Base-by-base conservation (phyloP, 257 asterid species). In the Forsythia suspensa region DNA sequence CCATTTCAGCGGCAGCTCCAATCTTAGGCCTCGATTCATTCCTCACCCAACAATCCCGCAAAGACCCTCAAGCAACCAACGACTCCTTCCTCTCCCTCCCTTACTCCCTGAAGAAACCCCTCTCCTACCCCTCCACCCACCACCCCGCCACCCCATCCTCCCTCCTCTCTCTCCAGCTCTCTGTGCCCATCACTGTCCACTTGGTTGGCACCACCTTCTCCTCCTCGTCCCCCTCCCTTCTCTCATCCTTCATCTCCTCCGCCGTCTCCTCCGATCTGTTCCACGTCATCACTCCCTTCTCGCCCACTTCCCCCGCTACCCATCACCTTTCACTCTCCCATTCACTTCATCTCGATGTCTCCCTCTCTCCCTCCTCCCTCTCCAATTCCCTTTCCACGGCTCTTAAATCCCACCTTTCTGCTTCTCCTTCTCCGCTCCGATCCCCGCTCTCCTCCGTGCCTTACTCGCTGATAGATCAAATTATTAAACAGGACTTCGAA, bases 201-300 rank as follows among this genome's bases (percentile, higher is more conserved):
- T 84, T 95, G 10, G 97, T 95, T 2, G 99, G 99, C 0, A 69
- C 91, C 77, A 77, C 91, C 51, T 95, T 95, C 89, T 34, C 89
- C n/a, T 74, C 94, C 41, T 84, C 93, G 73, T 88, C 98, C 37
- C 87, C 90, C 1, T 68, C 93, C 72, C 84, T 84, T 44, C 90
- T 95, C 70, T 75, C 94, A 57, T 89, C 97, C 76, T 90, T 88
- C 86, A 38, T 95, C 82, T 7, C 79, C 70, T 91, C 98, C 80
- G 81, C 95, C 77, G 67, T 93, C 82, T 87, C 98, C 82, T 87
- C 95, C 89, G 97, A 92, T 78, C 87, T 71, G 80, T 95, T 87
- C 96, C 98, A 91, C 86, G 97, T 93, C 87, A 93, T 92, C 88
- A 86, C 97, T 59, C 97, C 97, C 8, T 88, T 87, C 83, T 67